phyloP scores from a whole-genome alignment of 331 rosid species.

The Rosa hybrid region DNA sequence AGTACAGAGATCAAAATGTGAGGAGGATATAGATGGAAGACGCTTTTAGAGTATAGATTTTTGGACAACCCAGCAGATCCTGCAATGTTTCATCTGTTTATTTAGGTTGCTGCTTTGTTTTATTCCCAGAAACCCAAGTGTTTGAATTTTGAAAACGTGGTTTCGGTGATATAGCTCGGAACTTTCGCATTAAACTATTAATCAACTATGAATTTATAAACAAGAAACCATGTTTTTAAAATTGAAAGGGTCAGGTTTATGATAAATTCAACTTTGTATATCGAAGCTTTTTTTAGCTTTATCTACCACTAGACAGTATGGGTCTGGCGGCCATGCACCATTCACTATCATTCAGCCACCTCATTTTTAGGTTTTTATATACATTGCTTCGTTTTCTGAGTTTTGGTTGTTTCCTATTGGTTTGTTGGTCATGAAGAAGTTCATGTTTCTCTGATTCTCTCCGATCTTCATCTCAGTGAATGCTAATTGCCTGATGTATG shows the following conservation, averaged over 20 bases:
- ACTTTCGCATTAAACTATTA: background rate
- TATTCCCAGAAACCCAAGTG: background rate
- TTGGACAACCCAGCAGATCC: background rate
- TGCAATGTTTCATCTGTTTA: background rate
- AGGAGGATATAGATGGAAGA: background rate
- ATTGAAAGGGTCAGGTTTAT: background rate
- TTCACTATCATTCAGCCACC: background rate
- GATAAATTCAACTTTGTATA: background rate
- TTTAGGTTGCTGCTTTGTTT: background rate
- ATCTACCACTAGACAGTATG: background rate
- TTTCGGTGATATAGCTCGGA: background rate
- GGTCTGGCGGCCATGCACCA: background rate
- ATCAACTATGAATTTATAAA: background rate
- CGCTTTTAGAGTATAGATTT: background rate
- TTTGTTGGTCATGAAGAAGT: background rate
- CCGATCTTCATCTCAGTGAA: background rate
- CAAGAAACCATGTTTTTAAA: background rate
- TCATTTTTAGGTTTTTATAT: background rate
- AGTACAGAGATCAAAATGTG: background rate
- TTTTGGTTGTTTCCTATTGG: background rate
- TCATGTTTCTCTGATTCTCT: no score
- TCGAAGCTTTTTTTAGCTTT: background rate
- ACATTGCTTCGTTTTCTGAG: background rate
- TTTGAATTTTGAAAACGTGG: background rate
- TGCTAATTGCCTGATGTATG: background rate